A percentile compares a stretch with the other conserved stretches of the same genome.
Evolutionary conservation across 306 rosid genomes (phyloP).

Genomic region (Acmispon strigosus): DNA sequence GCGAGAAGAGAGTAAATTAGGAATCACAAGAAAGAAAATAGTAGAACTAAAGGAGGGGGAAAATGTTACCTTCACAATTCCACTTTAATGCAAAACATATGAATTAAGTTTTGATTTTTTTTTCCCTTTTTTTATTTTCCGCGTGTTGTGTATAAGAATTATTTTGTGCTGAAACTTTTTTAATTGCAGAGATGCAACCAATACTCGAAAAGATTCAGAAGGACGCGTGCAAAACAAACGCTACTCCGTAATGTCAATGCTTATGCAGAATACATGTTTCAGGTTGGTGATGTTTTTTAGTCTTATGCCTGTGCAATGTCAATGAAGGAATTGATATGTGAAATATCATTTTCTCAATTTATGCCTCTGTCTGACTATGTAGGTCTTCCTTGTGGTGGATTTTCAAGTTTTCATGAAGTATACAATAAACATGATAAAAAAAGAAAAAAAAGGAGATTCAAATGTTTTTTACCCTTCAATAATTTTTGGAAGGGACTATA

Average conservation of each 20-base stretch:
- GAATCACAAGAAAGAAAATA: too few species aligned
- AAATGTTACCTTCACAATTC: too few species aligned
- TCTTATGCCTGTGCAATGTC: neutral
- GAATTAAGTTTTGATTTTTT: neutral
- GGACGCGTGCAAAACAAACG: constrained; percentile 36
- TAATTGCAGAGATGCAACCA: constrained; percentile 48
- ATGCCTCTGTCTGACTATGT: neutral
- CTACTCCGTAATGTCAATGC: constrained; percentile 42
- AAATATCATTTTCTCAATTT: neutral
- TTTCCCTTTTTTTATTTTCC: neutral
- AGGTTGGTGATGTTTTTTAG: constrained; percentile 34
- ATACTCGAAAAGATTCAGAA: constrained; percentile 40
- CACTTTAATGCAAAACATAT: too few species aligned
- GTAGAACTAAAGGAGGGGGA: too few species aligned
- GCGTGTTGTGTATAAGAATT: neutral
- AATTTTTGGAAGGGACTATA: neutral
- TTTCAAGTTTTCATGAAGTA: neutral
- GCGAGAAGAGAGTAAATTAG: too few species aligned
- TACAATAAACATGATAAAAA: neutral
- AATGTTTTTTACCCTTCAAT: neutral
- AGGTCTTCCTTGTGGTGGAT: too few species aligned
- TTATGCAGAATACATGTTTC: constrained; percentile 63
- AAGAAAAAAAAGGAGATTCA: neutral
- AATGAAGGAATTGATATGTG: neutral
- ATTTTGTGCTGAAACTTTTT: constrained; percentile 13